phyloP scores from a whole-genome alignment of 163 green algal genomes.

The Chlamydomonas reinhardtii region DNA sequence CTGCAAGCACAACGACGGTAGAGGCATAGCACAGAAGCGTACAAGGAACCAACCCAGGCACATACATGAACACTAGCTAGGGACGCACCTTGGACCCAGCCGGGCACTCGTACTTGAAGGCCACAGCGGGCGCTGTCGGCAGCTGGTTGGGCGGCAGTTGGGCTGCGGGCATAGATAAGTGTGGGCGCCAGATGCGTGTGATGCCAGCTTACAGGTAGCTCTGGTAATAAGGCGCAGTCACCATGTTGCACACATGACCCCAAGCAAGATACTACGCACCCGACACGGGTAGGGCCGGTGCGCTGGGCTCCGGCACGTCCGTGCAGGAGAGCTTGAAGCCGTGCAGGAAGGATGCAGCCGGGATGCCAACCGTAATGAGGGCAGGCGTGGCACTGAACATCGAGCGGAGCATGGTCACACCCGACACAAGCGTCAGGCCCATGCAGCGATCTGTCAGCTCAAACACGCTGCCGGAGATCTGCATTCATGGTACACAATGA shows the following conservation, averaged over 20 bases:
- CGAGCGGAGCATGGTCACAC: neutral
- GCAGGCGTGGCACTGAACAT: neutral
- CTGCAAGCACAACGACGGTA: too few species aligned
- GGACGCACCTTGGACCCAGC: neutral
- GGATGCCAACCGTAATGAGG: neutral
- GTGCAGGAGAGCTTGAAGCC: neutral
- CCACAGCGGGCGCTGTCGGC: too few species aligned
- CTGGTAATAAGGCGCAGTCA: too few species aligned
- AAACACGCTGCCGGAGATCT: too few species aligned
- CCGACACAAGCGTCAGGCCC: neutral
- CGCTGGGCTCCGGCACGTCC: neutral
- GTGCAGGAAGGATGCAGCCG: neutral
- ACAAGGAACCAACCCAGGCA: too few species aligned
- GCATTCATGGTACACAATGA: too few species aligned
- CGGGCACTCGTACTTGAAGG: neutral
- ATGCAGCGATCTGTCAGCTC: neutral
- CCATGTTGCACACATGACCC: neutral
- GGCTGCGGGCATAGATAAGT: too few species aligned
- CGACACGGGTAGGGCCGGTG: too few species aligned
- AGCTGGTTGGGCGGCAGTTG: neutral
- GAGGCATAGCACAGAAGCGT: too few species aligned
- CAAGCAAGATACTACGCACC: too few species aligned
- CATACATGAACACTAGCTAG: neutral
- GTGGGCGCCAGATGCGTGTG: too few species aligned
- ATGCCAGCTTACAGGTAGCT: too few species aligned